A percentile compares a stretch with the other conserved stretches of the same genome.
Conservation (phyloP, 805 yeast genomes). For the Saccharomycopsis fermentans region DNA sequence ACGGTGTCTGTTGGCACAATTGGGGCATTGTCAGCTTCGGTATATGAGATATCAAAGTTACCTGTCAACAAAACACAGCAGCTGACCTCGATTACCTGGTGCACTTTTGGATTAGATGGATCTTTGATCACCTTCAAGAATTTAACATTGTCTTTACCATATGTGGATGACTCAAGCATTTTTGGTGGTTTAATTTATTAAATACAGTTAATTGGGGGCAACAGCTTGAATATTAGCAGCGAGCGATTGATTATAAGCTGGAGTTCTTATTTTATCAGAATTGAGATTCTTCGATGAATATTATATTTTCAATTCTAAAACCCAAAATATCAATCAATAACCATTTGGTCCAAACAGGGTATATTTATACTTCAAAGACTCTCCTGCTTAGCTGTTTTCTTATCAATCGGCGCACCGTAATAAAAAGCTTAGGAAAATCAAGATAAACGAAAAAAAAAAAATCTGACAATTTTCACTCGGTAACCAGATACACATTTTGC, state of each 20-base stretch:
- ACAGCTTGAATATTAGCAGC: too few species aligned
- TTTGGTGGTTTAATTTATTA: too few species aligned
- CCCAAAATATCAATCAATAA: too few species aligned
- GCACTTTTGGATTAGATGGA: constrained; percentile 58
- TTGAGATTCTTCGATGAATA: too few species aligned
- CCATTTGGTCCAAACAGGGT: too few species aligned
- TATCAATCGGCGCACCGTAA: background rate
- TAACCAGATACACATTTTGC: background rate
- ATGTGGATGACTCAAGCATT: constrained; percentile 41
- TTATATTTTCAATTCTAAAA: too few species aligned
- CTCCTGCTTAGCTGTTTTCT: background rate
- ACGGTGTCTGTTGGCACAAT: constrained; percentile 93
- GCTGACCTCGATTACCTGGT: constrained; percentile 79
- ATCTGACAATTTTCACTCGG: background rate
- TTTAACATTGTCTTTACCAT: constrained; percentile 91
- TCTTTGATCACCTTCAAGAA: constrained; percentile 82
- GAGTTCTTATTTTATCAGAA: too few species aligned
- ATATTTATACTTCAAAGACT: too few species aligned
- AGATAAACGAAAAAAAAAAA: background rate
- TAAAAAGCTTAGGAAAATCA: background rate
- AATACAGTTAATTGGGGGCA: too few species aligned
- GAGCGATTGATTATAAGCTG: too few species aligned
- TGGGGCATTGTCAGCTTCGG: constrained; percentile 79
- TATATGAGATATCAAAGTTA: constrained; percentile 68
- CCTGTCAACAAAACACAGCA: constrained; percentile 71